Evolutionary conservation across 2,329 filamentous ascomycete species (phyloP).

Genomic region (Penicillium sp.): DNA sequence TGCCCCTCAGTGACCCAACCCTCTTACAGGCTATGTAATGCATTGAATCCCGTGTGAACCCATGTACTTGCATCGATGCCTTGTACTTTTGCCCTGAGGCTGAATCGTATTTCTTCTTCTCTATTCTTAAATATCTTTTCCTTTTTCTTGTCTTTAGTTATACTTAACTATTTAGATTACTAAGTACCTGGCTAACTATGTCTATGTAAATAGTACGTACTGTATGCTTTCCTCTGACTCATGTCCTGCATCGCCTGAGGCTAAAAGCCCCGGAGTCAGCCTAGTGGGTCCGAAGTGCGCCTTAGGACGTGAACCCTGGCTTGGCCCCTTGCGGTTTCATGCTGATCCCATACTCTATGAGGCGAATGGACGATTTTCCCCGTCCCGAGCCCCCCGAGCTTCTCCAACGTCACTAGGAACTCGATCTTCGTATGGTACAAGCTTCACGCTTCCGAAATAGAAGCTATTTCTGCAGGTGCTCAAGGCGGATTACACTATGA

Average conservation of each 20-base stretch:
- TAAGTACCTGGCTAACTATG: no score
- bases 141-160: no score
- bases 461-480: not conserved
- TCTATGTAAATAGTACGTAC: no score
- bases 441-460: not conserved
- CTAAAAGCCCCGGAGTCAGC: slow-evolving; percentile 9
- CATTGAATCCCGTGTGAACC: not conserved
- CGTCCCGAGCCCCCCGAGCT: not conserved
- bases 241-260: not conserved
- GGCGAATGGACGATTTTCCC: slow-evolving; percentile 6
- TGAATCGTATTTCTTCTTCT: not conserved
- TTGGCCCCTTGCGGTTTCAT: slow-evolving; percentile 16
- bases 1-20: not conserved
- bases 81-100: slow-evolving; percentile 3
- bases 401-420: slow-evolving; percentile 1
- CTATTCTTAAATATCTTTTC: not conserved
- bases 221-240: no score
- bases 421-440: not conserved
- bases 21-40: not conserved
- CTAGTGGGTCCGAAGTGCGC: slow-evolving; percentile 16
- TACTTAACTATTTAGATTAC: no score
- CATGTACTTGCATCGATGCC: not conserved
- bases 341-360: slow-evolving; percentile 13
- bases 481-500: not conserved
- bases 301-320: slow-evolving; percentile 9